These are phyloP conservation scores for Vigna mungo DNA, from an alignment of 306 rosid genomes.

Conservation along the genomic window DNA sequence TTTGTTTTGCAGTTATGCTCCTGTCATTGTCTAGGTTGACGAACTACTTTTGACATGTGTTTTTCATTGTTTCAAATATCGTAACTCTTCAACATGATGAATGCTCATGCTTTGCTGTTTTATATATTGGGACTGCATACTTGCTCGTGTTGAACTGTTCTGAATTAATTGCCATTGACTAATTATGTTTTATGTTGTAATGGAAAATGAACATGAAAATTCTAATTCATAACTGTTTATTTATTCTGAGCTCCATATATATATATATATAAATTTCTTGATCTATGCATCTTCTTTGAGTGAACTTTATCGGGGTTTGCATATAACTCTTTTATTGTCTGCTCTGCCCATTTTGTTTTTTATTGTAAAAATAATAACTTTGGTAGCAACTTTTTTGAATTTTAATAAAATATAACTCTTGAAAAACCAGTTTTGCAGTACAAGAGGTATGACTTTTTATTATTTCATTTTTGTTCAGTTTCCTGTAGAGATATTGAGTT, in stretches of 20 bases:
- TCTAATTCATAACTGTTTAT: neutral
- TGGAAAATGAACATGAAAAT: neutral
- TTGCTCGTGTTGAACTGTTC: neutral
- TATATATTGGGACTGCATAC: neutral
- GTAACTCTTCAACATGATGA: neutral
- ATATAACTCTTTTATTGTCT: constrained; percentile 1
- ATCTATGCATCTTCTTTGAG: neutral
- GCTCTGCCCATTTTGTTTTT: constrained; percentile 19
- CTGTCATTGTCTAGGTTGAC: neutral
- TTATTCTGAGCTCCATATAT: neutral
- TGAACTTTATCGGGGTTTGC: constrained; percentile 6
- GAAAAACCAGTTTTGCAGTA: constrained; percentile 46
- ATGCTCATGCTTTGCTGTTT: neutral
- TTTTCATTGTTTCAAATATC: neutral
- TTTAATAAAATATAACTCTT: constrained; percentile 14
- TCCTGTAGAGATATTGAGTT: constrained; percentile 37
- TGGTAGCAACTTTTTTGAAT: neutral
- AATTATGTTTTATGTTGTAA: neutral
- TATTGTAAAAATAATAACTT: neutral
- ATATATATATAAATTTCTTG: neutral
- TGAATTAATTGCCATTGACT: neutral
- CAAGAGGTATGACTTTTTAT: constrained; percentile 45
- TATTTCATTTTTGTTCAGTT: constrained; percentile 34
- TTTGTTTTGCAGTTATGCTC: neutral
- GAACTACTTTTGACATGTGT: neutral